Conservation (phyloP, 768 basidiomycete species). For the Tylopilus sp. region DNA sequence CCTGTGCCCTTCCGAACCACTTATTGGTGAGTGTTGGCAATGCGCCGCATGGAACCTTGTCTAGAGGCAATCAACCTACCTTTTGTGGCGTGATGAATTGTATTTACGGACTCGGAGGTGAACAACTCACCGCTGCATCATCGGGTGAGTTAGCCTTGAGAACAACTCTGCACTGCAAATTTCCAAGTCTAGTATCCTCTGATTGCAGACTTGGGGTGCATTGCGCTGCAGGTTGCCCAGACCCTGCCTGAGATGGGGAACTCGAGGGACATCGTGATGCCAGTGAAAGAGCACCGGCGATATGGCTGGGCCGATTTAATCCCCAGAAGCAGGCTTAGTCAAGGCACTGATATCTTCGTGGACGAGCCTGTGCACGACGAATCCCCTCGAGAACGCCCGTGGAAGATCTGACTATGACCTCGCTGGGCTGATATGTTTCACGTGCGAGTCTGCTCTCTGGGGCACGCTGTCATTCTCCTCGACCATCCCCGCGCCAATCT, state of each 20-base stretch:
- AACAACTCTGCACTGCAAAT: background rate
- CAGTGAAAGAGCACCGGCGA: too few relatives aligned
- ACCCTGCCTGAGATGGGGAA: too few relatives aligned
- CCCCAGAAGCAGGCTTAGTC: too few relatives aligned
- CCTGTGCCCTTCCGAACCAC: background rate
- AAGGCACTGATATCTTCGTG: background rate
- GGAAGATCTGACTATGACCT: constrained; percentile 16
- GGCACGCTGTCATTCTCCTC: constrained; percentile 16
- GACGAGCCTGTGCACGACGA: background rate
- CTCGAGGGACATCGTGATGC: too few relatives aligned
- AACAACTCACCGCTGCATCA: background rate
- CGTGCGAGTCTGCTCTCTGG: constrained; percentile 35
- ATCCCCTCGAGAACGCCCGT: background rate
- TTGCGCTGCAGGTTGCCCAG: too few relatives aligned
- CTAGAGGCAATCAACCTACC: background rate
- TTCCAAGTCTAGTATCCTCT: background rate
- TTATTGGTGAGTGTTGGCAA: constrained; percentile 2
- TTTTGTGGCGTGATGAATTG: background rate
- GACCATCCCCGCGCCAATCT: background rate
- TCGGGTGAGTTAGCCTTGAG: background rate
- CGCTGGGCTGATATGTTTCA: constrained; percentile 37
- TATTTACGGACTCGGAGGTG: background rate
- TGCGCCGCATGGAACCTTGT: background rate
- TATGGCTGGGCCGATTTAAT: too few relatives aligned
- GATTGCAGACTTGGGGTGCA: too few relatives aligned